These are phyloP conservation scores for Claviceps spartinae DNA, from an alignment of 2,329 filamentous ascomycete genomes.

Conservation along the genomic window DNA sequence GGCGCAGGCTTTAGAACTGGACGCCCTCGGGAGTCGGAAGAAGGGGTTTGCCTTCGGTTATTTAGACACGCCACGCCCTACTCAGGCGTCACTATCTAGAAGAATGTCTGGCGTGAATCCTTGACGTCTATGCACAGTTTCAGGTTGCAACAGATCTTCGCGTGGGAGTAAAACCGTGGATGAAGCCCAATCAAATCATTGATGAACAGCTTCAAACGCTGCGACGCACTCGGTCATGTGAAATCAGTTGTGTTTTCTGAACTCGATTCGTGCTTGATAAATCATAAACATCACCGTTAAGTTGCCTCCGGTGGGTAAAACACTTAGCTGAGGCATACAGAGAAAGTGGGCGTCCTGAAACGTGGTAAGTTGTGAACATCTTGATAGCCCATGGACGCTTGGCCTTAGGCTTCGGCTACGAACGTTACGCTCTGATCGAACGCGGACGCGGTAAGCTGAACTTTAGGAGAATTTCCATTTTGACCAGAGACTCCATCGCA, in stretches of 20 bases:
- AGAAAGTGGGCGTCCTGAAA: conserved; percentile 88
- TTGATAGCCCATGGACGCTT: conserved; percentile 99
- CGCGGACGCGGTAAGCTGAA: conserved; percentile 74
- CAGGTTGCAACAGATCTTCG: too few relatives aligned
- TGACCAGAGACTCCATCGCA: conserved; percentile 80
- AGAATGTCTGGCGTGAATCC: not conserved
- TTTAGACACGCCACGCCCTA: conserved; percentile 69
- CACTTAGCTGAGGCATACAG: conserved; percentile 53
- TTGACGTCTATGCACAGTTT: too few relatives aligned
- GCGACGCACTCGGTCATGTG: conserved; percentile 98
- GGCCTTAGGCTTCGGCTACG: conserved; percentile 62
- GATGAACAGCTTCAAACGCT: conserved; percentile 92
- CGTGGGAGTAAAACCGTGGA: conserved; percentile 21
- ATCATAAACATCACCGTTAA: conserved; percentile 96
- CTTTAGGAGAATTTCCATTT: conserved; percentile 99
- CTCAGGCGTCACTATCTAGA: conserved; percentile 82
- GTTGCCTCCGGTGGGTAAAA: conserved; percentile 98
- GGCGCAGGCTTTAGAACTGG: conserved; percentile 82
- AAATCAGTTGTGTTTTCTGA: conserved; percentile 93
- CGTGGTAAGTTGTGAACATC: conserved; percentile 62
- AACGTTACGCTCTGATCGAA: conserved; percentile 94
- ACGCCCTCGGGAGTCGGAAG: conserved; percentile 65
- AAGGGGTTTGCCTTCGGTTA: conserved; percentile 92
- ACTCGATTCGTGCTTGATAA: conserved; percentile 98
- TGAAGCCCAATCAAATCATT: conserved; percentile 69